Percentiles rank a stretch among this genome's conserved stretches.
Evolutionary conservation across 2,329 filamentous ascomycete genomes (phyloP).

Genomic region (Aspergillus ochraceus): DNA sequence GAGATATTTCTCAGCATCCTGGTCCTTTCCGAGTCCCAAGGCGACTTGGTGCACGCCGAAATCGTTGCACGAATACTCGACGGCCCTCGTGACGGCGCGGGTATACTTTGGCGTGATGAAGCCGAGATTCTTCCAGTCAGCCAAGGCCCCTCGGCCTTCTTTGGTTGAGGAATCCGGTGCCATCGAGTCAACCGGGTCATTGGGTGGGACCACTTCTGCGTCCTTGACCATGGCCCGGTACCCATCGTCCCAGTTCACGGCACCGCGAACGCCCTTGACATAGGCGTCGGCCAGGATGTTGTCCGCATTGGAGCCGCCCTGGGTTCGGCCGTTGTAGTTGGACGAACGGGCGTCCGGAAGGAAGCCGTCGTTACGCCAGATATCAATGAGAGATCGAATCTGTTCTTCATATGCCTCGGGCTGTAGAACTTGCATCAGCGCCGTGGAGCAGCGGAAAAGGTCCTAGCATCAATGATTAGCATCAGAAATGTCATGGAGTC

Average conservation of each 20-base stretch:
- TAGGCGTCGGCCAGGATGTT: conserved; percentile 73
- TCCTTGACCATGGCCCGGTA: conserved; percentile 66
- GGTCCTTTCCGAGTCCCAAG: conserved; percentile 51
- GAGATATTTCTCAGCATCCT: conserved; percentile 60
- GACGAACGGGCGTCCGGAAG: conserved; percentile 67
- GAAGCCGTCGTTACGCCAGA: conserved; percentile 65
- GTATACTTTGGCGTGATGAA: conserved; percentile 65
- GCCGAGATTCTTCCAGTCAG: conserved; percentile 65
- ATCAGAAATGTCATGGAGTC: not conserved
- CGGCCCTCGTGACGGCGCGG: conserved; percentile 63
- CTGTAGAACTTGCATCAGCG: conserved; percentile 65
- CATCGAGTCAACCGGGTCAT: conserved; percentile 56
- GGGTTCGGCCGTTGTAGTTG: conserved; percentile 67
- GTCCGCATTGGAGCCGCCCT: conserved; percentile 70
- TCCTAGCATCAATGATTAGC: conserved; percentile 37
- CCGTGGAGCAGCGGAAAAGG: conserved; percentile 63
- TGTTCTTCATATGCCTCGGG: conserved; percentile 64
- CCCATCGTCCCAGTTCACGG: conserved; percentile 64
- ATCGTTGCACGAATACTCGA: conserved; percentile 70
- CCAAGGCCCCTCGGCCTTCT: conserved; percentile 67
- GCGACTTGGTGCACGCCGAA: conserved; percentile 68
- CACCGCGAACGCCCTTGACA: conserved; percentile 62
- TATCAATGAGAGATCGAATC: conserved; percentile 66
- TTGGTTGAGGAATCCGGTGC: conserved; percentile 63
- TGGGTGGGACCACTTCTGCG: conserved; percentile 62